Percentiles rank a stretch among this genome's conserved stretches.
phyloP scores from a whole-genome alignment of 2,329 filamentous ascomycete species.

The Calcarisporium arbuscula region DNA sequence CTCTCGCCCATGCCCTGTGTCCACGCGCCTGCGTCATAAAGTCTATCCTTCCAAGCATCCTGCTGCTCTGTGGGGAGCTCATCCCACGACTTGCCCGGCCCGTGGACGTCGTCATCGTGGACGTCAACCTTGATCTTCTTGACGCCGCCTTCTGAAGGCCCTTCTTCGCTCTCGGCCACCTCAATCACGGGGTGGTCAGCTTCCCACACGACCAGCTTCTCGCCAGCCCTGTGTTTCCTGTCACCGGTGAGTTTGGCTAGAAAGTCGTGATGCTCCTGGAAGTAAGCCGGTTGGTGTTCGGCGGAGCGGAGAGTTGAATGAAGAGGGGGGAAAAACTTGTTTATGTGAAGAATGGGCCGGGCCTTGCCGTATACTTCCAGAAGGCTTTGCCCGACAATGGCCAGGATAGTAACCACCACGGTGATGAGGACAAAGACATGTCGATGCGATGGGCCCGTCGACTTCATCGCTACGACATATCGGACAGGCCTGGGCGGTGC shows the following conservation, averaged over 20 bases:
- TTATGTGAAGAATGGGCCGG: constrained; percentile 49
- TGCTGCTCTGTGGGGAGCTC: constrained; percentile 59
- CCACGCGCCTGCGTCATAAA: constrained; percentile 71
- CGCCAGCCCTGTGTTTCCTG: constrained; percentile 24
- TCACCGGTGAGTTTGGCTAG: constrained; percentile 31
- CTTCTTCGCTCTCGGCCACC: constrained; percentile 13
- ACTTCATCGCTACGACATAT: constrained; percentile 61
- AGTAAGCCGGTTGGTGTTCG: constrained; percentile 16
- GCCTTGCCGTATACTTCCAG: constrained; percentile 56
- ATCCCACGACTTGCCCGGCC: constrained; percentile 60
- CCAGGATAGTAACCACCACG: constrained; percentile 52
- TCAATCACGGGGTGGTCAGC: constrained; percentile 4
- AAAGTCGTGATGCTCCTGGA: constrained; percentile 26
- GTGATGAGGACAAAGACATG: constrained; percentile 48
- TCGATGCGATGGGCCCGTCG: constrained; percentile 43
- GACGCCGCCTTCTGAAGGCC: constrained; percentile 13
- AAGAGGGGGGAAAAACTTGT: constrained; percentile 47
- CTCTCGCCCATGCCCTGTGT: constrained; percentile 70
- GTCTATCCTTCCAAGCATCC: constrained; percentile 60
- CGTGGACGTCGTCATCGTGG: constrained; percentile 41
- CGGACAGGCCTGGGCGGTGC: constrained; percentile 47
- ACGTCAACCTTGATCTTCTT: constrained; percentile 32
- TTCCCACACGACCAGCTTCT: constrained; percentile 33
- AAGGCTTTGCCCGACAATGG: constrained; percentile 56
- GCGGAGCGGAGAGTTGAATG: constrained; percentile 23